Evolutionary conservation across 1,284 basidiomycete species (phyloP).

Genomic region (Omphalotus olearius): DNA sequence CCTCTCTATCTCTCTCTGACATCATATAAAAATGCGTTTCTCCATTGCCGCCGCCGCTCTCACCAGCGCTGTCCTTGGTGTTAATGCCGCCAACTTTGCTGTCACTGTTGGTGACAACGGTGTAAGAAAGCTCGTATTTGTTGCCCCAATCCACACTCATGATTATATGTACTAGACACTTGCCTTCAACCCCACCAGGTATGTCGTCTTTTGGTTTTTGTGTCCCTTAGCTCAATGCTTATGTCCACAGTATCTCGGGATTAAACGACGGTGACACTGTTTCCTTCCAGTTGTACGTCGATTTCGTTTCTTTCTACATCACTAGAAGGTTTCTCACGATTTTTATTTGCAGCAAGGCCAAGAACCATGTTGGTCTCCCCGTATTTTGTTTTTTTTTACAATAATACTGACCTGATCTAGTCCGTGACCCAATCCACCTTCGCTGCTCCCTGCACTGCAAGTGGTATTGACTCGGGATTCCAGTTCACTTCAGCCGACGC

Average conservation of each 20-base stretch:
- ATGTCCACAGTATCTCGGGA: conserved; percentile 36
- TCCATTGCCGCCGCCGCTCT: conserved; percentile 39
- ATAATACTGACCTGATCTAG: conserved; percentile 20
- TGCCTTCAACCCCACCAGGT: conserved; percentile 32
- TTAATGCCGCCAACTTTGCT: conserved; percentile 31
- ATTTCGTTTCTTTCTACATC: conserved; percentile 3
- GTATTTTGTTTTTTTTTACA: neutral
- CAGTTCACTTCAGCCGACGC: conserved; percentile 25
- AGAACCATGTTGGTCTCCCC: conserved; percentile 33
- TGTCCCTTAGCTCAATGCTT: conserved; percentile 13
- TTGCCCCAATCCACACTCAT: neutral
- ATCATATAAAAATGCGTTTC: conserved; percentile 45
- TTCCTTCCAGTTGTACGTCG: conserved; percentile 43
- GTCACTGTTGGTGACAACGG: conserved; percentile 46
- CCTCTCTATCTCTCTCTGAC: neutral
- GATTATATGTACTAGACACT: conserved; percentile 18
- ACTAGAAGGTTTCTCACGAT: conserved; percentile 21
- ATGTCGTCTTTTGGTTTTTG: conserved; percentile 11
- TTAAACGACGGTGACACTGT: conserved; percentile 45
- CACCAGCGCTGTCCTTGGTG: conserved; percentile 35
- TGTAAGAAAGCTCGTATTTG: conserved; percentile 2
- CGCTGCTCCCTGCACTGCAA: conserved; percentile 33
- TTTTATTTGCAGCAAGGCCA: conserved; percentile 3
- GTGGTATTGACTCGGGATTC: conserved; percentile 47
- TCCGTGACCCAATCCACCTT: conserved; percentile 61